phyloP scores from a whole-genome alignment of 179 eudicot species.

The Beta lomatogona region DNA sequence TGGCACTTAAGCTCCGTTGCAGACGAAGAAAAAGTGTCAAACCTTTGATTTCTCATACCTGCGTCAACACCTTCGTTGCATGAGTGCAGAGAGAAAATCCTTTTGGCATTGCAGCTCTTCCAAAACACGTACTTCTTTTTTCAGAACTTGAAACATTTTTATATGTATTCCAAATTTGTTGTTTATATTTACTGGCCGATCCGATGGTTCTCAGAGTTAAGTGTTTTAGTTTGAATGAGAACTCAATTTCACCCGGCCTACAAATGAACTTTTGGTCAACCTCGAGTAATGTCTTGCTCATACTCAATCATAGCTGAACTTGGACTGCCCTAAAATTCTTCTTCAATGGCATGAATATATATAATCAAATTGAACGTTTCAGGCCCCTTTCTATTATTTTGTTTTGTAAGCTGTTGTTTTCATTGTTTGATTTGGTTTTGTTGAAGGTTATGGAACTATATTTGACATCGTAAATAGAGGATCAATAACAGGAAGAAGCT shows the following conservation, averaged over 20 bases:
- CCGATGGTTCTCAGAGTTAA: neutral
- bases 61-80: neutral
- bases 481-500: neutral
- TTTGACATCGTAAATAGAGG: neutral
- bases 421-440: neutral
- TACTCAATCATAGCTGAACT: neutral
- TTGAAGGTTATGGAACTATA: neutral
- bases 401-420: neutral
- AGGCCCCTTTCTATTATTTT: neutral
- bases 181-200: neutral
- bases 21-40: neutral
- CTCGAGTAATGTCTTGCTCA: neutral
- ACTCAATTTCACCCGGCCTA: constrained; percentile 18
- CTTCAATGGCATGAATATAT: neutral
- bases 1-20: neutral
- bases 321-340: neutral
- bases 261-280: constrained; percentile 3
- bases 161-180: neutral
- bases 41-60: neutral
- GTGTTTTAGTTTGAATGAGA: neutral
- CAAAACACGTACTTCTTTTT: neutral
- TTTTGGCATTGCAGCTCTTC: neutral
- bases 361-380: neutral
- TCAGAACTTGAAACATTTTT: neutral
- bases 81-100: neutral